Base-by-base conservation (phyloP, 805 yeast species). In the Ogataea glucozyma region DNA sequence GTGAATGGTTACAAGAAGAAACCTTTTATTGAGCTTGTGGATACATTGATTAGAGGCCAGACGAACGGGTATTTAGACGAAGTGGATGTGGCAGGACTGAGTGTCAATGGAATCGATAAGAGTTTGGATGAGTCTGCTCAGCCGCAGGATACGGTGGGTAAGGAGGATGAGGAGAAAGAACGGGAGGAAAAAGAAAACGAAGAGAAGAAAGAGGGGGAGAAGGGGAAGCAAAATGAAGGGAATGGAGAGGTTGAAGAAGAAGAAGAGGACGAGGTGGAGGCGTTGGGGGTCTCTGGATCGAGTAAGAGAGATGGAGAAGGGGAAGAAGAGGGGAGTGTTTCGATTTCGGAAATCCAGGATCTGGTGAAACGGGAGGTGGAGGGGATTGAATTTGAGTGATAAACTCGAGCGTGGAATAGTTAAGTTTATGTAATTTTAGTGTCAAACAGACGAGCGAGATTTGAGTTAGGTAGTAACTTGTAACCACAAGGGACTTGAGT, bases 1-100 rank as follows among this genome's bases (percentile, higher is more conserved):
- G 64, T 81, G 10, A 71, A 77, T 40, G 83, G 78, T 42, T 63
- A 60, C 52, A 71, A 69, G 44, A 66, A 66, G 39, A 73, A 70
- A 47, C 49, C 64, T 1, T 61, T 65, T 40, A 47, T 54, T 11
- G 68, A 67, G 32, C 34, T 64, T 32, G 58, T 67, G 36, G 60
- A 55, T 43, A 42, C 46, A 8, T 49, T 63, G 26, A 38, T 57
- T 36, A 52, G 48, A 41, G 31, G 39, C 13, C 26, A 29, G 41
- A 26, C 46, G 20, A 35, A 37, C 19, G 38, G 33, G 23, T 42
- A 37, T 18, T 23, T 36, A 12, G 31, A 26, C 3, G 29, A 24
- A 10, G 29, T 14, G 7, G 26, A 13, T 11, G 33, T n/a, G n/a
- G n/a, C n/a, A n/a, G n/a, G n/a, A n/a, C n/a, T n/a, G n/a, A n/a